Evolutionary conservation across 306 rosid species (phyloP).

Genomic region (Acacia crassicarpa): DNA sequence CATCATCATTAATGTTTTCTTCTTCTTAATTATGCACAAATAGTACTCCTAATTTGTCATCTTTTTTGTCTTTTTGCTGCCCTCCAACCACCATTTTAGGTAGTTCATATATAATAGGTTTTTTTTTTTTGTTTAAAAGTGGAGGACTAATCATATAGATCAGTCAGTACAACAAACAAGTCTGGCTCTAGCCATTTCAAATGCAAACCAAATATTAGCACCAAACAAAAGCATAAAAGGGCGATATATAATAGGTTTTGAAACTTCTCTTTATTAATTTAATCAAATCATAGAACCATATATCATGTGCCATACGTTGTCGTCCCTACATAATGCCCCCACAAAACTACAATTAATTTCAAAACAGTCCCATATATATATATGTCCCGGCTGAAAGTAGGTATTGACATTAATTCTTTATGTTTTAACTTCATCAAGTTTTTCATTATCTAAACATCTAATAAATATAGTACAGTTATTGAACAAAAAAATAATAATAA

Average conservation of each 20-base stretch:
- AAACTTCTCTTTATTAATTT: not conserved
- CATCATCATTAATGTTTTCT: conserved; percentile 2
- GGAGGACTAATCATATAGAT: no score
- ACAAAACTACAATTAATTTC: not conserved
- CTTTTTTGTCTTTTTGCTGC: conserved; percentile 12
- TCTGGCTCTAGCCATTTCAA: no score
- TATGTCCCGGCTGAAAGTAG: not conserved
- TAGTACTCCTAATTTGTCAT: not conserved
- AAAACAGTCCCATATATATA: not conserved
- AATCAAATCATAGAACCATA: not conserved
- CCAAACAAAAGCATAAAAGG: no score
- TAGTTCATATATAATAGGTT: not conserved
- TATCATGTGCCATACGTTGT: not conserved
- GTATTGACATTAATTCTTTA: not conserved
- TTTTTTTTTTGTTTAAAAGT: no score
- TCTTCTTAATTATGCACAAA: not conserved
- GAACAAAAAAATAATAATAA: no score
- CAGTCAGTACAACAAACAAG: no score
- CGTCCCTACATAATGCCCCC: not conserved
- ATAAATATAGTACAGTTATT: no score
- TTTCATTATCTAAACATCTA: no score
- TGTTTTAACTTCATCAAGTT: not conserved
- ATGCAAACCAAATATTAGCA: no score
- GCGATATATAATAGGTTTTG: not conserved
- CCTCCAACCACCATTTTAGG: not conserved